phyloP scores from a whole-genome alignment of 108 stramenopile genomes.

The Schizochytrium sp. region DNA sequence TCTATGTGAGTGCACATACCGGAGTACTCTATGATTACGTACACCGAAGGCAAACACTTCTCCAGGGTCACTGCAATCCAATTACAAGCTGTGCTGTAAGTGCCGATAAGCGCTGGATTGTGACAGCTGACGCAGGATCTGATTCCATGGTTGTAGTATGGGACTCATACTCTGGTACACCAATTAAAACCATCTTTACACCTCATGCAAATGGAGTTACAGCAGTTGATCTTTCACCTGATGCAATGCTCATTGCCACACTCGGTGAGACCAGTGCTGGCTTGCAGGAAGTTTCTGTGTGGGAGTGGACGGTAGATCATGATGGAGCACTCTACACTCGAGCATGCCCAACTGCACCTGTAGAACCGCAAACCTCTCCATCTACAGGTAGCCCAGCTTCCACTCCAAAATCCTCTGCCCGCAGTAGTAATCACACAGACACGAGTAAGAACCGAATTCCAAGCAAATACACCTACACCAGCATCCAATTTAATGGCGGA shows the following conservation, averaged over 20 bases:
- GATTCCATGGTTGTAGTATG: conserved; percentile 79
- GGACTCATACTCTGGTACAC: conserved; percentile 71
- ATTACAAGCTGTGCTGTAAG: conserved; percentile 70
- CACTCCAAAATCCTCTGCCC: too few relatives aligned
- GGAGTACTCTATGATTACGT: conserved; percentile 76
- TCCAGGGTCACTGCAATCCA: conserved; percentile 79
- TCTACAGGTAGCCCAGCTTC: neutral
- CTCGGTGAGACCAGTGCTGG: neutral
- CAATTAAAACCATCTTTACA: conserved; percentile 73
- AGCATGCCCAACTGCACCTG: conserved; percentile 30
- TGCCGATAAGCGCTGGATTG: conserved; percentile 77
- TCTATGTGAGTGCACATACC: conserved; percentile 72
- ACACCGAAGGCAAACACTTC: conserved; percentile 71
- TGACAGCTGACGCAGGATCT: conserved; percentile 74
- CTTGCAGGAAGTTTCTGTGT: conserved; percentile 65
- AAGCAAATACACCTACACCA: neutral
- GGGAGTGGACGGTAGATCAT: conserved; percentile 73
- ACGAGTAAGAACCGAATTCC: too few relatives aligned
- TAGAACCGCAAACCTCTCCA: neutral
- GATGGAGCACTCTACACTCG: conserved; percentile 69
- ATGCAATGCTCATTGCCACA: conserved; percentile 69
- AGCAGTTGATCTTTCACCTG: conserved; percentile 71
- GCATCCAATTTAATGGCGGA: conserved; percentile 68
- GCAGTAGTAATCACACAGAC: too few relatives aligned
- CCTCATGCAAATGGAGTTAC: conserved; percentile 68